These are phyloP conservation scores for Musa itinerans DNA, from an alignment of 176 grass and related monocot species.

Conservation along the genomic window DNA sequence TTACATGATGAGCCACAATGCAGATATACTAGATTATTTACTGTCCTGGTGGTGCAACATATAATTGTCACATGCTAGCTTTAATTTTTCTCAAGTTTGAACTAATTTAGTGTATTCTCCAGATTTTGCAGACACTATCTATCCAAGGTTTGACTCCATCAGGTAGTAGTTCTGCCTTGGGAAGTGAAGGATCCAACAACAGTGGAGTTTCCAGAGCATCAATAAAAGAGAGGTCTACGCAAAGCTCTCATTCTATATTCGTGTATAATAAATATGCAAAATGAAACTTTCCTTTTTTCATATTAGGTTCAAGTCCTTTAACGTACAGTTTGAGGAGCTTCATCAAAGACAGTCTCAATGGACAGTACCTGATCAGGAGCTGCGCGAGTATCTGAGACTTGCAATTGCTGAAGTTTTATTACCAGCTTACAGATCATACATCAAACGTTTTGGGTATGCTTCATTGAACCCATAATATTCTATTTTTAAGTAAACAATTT, in stretches of 20 bases:
- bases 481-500: too few relatives aligned
- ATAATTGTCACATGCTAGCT: too few relatives aligned
- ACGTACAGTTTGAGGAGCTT: conserved; percentile 71
- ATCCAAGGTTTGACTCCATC: conserved; percentile 68
- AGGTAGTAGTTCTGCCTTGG: conserved; percentile 45
- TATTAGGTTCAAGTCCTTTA: conserved; percentile 82
- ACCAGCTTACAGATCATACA: conserved; percentile 83
- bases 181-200: conserved; percentile 61
- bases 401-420: conserved; percentile 87
- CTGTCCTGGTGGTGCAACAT: too few relatives aligned
- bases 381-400: conserved; percentile 68
- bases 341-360: conserved; percentile 86
- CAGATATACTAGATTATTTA: too few relatives aligned
- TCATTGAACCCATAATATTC: neutral
- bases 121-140: conserved; percentile 77
- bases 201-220: conserved; percentile 66
- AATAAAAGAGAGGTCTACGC: conserved; percentile 68
- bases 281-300: neutral
- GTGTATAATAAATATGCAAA: neutral
- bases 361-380: conserved; percentile 80
- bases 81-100: neutral
- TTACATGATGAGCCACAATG: too few relatives aligned
- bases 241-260: neutral
- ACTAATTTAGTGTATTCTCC: neutral
- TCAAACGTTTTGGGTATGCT: conserved; percentile 83